A percentile compares a stretch with the other conserved stretches of the same genome.
These are phyloP conservation scores for Xylaria sp. DNA, from an alignment of 2,329 filamentous ascomycete species.

Conservation along the genomic window DNA sequence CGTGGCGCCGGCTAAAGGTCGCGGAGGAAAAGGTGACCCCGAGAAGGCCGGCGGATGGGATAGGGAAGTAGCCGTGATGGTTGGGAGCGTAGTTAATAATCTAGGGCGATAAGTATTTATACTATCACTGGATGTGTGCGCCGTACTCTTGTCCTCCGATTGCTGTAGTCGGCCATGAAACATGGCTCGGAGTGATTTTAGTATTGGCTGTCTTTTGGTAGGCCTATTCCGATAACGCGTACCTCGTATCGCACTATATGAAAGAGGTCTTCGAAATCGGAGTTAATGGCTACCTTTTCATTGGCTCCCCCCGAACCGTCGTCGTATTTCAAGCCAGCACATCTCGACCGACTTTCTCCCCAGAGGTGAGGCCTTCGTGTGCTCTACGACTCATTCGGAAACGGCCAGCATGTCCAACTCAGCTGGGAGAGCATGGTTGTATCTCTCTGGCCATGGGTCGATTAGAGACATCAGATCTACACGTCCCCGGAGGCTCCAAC, in stretches of 20 bases:
- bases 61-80: conserved; percentile 93
- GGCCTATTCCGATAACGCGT: not conserved
- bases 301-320: not conserved
- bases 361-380: not conserved
- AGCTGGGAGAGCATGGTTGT: not conserved
- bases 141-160: not conserved
- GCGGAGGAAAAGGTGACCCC: conserved; percentile 48
- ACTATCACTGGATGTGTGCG: not conserved
- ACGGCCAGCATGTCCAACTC: not conserved
- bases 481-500: not conserved
- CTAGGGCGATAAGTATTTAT: conserved; percentile 48
- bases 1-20: conserved; percentile 51
- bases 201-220: not conserved
- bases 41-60: conserved; percentile 71
- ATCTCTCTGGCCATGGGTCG: not conserved
- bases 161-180: not conserved
- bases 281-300: not conserved
- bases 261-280: not conserved
- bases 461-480: not conserved
- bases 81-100: conserved; percentile 75
- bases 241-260: not conserved
- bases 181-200: not conserved
- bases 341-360: not conserved
- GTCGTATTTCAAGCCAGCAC: not conserved
- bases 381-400: too few species aligned